A percentile compares a stretch with the other conserved stretches of the same genome.
Conservation (phyloP, 148 eudicot genomes). For the Tetragonia tetragonoides region DNA sequence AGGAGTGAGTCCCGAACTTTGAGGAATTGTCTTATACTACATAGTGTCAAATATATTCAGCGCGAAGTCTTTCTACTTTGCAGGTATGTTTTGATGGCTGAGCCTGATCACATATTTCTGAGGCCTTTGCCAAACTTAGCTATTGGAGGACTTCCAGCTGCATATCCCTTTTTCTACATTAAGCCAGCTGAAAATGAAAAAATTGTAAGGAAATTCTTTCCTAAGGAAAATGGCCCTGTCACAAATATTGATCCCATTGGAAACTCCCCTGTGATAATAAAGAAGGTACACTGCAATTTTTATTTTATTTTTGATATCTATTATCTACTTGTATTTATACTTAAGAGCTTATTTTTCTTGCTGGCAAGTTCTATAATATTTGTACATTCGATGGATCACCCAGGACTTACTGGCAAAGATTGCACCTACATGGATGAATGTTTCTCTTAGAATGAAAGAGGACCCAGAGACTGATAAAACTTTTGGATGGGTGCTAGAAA, state of each 20-base stretch:
- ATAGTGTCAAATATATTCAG: neutral
- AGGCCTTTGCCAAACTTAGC: constrained; percentile 92
- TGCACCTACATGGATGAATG: constrained; percentile 95
- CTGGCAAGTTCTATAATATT: neutral
- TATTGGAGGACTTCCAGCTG: constrained; percentile 73
- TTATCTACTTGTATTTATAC: neutral
- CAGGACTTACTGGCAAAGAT: constrained; percentile 63
- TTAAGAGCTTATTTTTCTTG: neutral
- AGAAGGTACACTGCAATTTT: constrained; percentile 44
- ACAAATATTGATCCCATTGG: constrained; percentile 90
- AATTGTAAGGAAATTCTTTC: constrained; percentile 66
- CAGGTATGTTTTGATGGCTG: constrained; percentile 95
- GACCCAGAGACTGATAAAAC: constrained; percentile 78
- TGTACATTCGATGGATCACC: neutral
- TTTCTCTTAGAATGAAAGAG: constrained; percentile 83
- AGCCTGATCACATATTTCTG: constrained; percentile 90
- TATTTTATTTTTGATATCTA: neutral
- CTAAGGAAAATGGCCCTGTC: constrained; percentile 83
- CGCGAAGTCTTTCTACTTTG: constrained; percentile 5
- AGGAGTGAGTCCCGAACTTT: constrained; percentile 58
- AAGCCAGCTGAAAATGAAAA: constrained; percentile 76
- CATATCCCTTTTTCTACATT: constrained; percentile 89
- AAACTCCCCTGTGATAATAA: constrained; percentile 80
- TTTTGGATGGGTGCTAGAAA: constrained; percentile 90
- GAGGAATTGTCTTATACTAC: neutral